Percentiles rank a stretch among this genome's conserved stretches.
Conservation (phyloP, 768 basidiomycete genomes). For the Nidularia pulvinata region DNA sequence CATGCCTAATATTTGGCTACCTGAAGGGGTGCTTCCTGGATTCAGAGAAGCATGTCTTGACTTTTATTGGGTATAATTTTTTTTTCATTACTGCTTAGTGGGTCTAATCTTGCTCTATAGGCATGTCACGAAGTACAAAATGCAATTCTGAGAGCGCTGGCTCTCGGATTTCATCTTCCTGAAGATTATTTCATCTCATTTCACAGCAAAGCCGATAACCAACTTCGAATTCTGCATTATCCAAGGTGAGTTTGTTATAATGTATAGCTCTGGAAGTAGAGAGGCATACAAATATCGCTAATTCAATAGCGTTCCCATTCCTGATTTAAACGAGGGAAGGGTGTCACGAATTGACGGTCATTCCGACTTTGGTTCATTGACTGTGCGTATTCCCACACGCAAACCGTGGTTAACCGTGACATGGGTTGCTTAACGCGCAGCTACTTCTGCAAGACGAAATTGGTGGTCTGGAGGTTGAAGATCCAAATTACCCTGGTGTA, state of each 20-base stretch:
- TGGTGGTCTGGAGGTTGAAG: conserved; percentile 64
- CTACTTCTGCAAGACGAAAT: conserved; percentile 59
- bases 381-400: conserved; percentile 19
- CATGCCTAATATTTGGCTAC: conserved; percentile 61
- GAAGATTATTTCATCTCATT: conserved; percentile 41
- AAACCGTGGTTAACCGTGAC: background rate
- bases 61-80: conserved; percentile 44
- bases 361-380: conserved; percentile 57
- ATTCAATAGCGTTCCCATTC: conserved; percentile 23
- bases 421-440: conserved; percentile 3
- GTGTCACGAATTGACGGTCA: conserved; percentile 46
- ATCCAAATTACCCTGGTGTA: conserved; percentile 41
- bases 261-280: too few relatives aligned
- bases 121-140: conserved; percentile 40
- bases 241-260: conserved; percentile 25
- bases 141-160: conserved; percentile 44
- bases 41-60: conserved; percentile 51
- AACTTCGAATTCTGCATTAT: conserved; percentile 59
- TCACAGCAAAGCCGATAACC: conserved; percentile 47
- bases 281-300: too few relatives aligned
- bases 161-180: conserved; percentile 39
- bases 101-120: conserved; percentile 20
- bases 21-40: conserved; percentile 48
- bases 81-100: conserved; percentile 5
- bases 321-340: conserved; percentile 27